phyloP scores from a whole-genome alignment of 306 rosid species.

The Chamaecrista fasciculata region DNA sequence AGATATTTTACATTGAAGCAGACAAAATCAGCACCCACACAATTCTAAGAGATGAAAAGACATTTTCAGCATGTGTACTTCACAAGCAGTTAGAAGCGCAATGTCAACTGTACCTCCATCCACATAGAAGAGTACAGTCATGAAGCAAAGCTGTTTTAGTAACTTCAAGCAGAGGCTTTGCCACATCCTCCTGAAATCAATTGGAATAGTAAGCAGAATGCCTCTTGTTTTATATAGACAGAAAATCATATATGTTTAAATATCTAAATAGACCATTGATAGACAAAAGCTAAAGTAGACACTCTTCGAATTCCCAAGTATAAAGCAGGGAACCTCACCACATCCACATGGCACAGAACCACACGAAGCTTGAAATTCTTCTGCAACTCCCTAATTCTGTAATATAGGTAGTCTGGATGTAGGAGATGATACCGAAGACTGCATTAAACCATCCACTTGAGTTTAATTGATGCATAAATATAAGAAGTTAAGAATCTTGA shows the following conservation, averaged over 20 bases:
- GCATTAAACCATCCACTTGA: constrained; percentile 41
- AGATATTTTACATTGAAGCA: not conserved
- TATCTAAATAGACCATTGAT: constrained; percentile 2
- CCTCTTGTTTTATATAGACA: constrained; percentile 7
- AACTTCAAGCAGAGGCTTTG: constrained; percentile 91
- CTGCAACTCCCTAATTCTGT: constrained; percentile 88
- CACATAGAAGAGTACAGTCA: constrained; percentile 89
- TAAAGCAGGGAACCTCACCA: constrained; percentile 49
- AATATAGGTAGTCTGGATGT: constrained; percentile 91
- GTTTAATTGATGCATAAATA: constrained; percentile 17
- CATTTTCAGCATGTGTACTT: constrained; percentile 15
- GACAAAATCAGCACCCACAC: constrained; percentile 18
- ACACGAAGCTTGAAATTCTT: constrained; percentile 90
- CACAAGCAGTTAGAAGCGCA: constrained; percentile 28
- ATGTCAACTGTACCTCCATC: constrained; percentile 70
- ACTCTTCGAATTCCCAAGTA: not conserved
- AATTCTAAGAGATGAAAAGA: not conserved
- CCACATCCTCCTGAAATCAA: constrained; percentile 83
- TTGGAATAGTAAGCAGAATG: constrained; percentile 18
- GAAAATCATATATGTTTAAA: not conserved
- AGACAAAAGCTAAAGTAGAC: constrained; percentile 23
- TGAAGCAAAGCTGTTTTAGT: constrained; percentile 96
- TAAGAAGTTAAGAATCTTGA: not conserved
- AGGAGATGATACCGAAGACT: constrained; percentile 97
- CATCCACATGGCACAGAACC: constrained; percentile 88